Evolutionary conservation across 2,329 filamentous ascomycete species (phyloP), one percentile per base, ranked within the genome.

Genomic region (Sclerotinia minor): DNA sequence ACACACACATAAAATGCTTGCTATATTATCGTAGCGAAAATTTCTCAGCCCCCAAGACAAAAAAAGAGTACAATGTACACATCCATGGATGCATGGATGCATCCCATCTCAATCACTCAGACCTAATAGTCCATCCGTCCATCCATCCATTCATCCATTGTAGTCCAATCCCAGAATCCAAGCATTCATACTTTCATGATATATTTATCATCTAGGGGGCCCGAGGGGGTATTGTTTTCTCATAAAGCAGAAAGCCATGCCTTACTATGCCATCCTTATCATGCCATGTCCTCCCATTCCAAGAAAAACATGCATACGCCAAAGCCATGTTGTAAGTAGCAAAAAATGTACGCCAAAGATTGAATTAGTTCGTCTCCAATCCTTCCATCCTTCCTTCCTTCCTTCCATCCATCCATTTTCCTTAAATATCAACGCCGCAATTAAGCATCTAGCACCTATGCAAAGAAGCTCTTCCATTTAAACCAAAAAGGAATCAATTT

Each of bases 301-400:
- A n/a, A n/a, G n/a, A n/a, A n/a, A n/a, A n/a, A 19, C 29, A 50
- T 35, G n/a, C 21, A 38, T 61, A 61, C 45, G 59, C 59, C 59
- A 63, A 63, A 63, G 59, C 45, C 59, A 63, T 50, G 45, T 61
- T 50, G 45, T 38, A 35, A 24, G 58, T 32, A 59, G 57, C 57
- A n/a, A 49, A 60, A 61, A 49, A 24, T 24, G 9, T 55, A 24
- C 58, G 58, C 58, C 58, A 47, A 61, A 24, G 44, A 35, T 49
- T 45, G 41, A 21, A 45, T 32, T 19, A 29, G 11, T 15, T 49
- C 7, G 44, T 24, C 26, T n/a, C 35, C 58, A 17, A 24, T 57
- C 21, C 38, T 41, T 41, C 38, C 26, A 5, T 49, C 58, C 32
- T 13, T 38, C 15, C 32, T n/a, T 49, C 58, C 29, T 17, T 57